These are phyloP conservation scores for Omphalotus guepiniiformis DNA, from an alignment of 768 basidiomycete species.

Conservation along the genomic window DNA sequence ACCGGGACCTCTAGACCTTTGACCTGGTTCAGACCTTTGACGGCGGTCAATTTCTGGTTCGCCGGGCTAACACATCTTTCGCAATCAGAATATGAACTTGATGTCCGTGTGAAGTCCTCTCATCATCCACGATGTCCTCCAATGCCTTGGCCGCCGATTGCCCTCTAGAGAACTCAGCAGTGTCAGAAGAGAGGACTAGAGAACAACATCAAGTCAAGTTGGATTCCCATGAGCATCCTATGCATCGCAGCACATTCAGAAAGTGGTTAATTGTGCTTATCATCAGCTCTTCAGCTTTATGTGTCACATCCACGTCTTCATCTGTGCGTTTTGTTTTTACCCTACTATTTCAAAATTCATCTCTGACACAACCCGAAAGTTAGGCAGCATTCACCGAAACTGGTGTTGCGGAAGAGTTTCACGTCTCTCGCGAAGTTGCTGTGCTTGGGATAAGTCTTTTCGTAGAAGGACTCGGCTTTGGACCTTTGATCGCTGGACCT, in stretches of 20 bases:
- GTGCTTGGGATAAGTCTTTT: constrained; percentile 55
- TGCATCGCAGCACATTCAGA: constrained; percentile 31
- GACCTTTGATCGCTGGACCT: constrained; percentile 52
- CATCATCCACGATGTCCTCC: too few relatives aligned
- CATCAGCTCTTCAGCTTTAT: constrained; percentile 44
- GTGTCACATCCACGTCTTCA: constrained; percentile 53
- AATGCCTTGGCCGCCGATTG: too few relatives aligned
- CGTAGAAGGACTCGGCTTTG: constrained; percentile 55
- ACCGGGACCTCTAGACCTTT: too few relatives aligned
- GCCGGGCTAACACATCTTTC: too few relatives aligned
- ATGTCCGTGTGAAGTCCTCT: too few relatives aligned
- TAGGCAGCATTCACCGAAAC: constrained; percentile 63
- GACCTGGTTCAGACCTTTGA: too few relatives aligned
- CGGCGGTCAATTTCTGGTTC: too few relatives aligned
- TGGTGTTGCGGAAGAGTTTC: constrained; percentile 47
- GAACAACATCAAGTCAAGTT: constrained; percentile 23
- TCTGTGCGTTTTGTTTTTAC: constrained; percentile 34
- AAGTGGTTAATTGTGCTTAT: constrained; percentile 48
- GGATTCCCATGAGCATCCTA: constrained; percentile 38
- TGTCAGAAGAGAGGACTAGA: too few relatives aligned
- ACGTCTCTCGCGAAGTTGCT: constrained; percentile 41
- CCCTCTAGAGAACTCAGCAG: too few relatives aligned
- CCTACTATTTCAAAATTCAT: background rate
- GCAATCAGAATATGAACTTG: too few relatives aligned
- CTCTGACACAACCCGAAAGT: background rate